phyloP scores from a whole-genome alignment of 2,329 filamentous ascomycete genomes.

The Fusarium proliferatum region DNA sequence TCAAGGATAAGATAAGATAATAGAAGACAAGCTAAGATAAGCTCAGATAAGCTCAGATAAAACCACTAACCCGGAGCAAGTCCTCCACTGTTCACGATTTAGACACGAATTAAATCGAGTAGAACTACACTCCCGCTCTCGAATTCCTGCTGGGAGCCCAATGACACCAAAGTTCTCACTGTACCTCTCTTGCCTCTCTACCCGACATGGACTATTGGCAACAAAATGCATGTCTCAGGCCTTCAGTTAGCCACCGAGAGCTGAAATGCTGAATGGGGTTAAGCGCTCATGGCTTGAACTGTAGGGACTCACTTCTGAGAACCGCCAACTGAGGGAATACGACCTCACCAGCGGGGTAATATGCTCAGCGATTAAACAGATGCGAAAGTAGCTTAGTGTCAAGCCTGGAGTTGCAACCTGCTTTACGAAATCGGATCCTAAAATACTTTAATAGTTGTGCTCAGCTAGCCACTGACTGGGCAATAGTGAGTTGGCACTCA shows the following conservation, averaged over 20 bases:
- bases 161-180: background rate
- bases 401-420: background rate
- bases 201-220: background rate
- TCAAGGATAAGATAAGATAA: background rate
- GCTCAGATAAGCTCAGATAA: background rate
- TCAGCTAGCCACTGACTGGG: background rate
- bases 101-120: background rate
- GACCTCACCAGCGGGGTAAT: background rate
- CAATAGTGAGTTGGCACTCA: no score
- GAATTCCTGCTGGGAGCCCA: background rate
- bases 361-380: background rate
- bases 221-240: background rate
- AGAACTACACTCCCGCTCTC: background rate
- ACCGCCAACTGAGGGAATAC: background rate
- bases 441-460: background rate
- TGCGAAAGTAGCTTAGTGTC: rapidly evolving
- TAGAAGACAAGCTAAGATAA: background rate
- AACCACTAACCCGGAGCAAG: background rate
- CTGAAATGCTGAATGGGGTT: no score
- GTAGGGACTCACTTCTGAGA: background rate
- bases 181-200: rapidly evolving
- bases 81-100: background rate
- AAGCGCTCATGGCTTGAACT: background rate
- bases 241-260: background rate
- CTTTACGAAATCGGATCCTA: rapidly evolving